Conservation (phyloP, 106 monocot genomes). For the Cymbidium sinense region DNA sequence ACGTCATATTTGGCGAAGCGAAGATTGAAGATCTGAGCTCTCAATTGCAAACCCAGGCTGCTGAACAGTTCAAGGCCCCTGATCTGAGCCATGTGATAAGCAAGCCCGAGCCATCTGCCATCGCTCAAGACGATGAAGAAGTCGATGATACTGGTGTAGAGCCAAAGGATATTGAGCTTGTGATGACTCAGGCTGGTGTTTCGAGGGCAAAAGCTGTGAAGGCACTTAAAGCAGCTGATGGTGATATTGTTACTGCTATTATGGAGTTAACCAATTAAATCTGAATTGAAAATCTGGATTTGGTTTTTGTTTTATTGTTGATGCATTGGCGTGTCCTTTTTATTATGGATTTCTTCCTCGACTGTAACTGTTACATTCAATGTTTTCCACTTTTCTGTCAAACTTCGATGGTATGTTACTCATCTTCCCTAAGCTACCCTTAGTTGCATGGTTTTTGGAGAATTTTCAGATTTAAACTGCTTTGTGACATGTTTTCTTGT, state of each 20-base stretch:
- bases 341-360: too few relatives aligned
- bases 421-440: too few relatives aligned
- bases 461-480: too few relatives aligned
- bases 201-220: conserved; percentile 20
- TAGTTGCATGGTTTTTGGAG: too few relatives aligned
- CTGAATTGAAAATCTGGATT: too few relatives aligned
- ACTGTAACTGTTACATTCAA: not conserved
- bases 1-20: conserved; percentile 21
- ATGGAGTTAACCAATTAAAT: conserved; percentile 20
- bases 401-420: not conserved
- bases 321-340: not conserved
- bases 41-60: conserved; percentile 22
- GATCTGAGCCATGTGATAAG: conserved; percentile 25
- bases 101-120: conserved; percentile 21
- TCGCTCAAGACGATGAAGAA: conserved; percentile 23
- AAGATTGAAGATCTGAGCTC: conserved; percentile 33
- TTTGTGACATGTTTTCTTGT: too few relatives aligned
- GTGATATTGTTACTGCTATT: conserved; percentile 29
- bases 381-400: not conserved
- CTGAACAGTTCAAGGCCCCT: conserved; percentile 21
- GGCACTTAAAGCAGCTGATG: conserved; percentile 22
- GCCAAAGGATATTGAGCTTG: conserved; percentile 25
- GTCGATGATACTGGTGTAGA: conserved; percentile 24
- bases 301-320: not conserved
- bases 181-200: conserved; percentile 28